Evolutionary conservation across 202 grass and related monocot genomes (phyloP).

Genomic region (Sporobolus alterniflorus): DNA sequence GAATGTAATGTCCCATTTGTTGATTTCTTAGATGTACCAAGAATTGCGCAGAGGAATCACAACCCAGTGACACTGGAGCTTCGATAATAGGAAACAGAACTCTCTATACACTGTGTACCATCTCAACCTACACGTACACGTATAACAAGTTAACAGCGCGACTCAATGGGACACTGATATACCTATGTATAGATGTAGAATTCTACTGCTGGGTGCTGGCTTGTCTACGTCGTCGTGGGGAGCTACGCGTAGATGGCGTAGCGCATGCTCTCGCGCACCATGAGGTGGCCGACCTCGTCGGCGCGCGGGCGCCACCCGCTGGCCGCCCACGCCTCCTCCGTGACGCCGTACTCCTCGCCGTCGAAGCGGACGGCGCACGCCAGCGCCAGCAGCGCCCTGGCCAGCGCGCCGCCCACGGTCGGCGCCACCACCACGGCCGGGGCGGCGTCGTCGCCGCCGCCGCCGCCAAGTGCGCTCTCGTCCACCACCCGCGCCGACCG

Average conservation of each 20-base stretch:
- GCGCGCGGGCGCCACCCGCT: constrained; percentile 56
- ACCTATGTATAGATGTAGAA: background rate
- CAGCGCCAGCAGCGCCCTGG: constrained; percentile 56
- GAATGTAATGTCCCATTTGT: background rate
- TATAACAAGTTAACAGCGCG: background rate
- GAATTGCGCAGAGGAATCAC: constrained; percentile 14
- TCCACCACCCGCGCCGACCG: constrained; percentile 61
- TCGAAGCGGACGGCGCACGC: constrained; percentile 56
- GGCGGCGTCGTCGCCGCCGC: background rate
- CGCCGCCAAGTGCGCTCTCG: constrained; percentile 48
- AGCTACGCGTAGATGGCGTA: constrained; percentile 73
- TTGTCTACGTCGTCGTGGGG: background rate
- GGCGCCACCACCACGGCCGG: background rate
- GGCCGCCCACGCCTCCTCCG: constrained; percentile 55
- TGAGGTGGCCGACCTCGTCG: constrained; percentile 70
- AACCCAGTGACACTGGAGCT: background rate
- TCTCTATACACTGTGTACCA: constrained; percentile 16
- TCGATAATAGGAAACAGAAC: background rate
- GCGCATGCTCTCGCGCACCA: constrained; percentile 82
- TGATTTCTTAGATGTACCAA: constrained; percentile 6
- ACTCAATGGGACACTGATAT: background rate
- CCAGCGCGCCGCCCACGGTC: constrained; percentile 29
- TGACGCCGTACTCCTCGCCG: constrained; percentile 35
- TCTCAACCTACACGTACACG: background rate
- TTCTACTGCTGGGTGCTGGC: background rate